Percentiles rank a stretch among this genome's conserved stretches.
Conservation (phyloP, 306 rosid genomes). For the Mimosa pudica region DNA sequence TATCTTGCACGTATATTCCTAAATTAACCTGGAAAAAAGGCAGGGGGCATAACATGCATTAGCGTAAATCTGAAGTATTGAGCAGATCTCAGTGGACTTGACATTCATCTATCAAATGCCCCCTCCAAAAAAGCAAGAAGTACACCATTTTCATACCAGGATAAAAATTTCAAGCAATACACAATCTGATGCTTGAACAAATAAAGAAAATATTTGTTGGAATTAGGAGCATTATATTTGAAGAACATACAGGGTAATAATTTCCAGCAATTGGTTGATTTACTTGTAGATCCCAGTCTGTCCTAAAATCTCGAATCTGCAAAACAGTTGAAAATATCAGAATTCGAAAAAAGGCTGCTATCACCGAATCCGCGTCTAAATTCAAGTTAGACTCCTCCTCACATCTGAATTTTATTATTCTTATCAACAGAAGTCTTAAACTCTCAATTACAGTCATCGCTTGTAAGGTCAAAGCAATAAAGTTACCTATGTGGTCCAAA, state of each 20-base stretch:
- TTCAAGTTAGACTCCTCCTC: constrained; percentile 17
- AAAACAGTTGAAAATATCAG: constrained; percentile 32
- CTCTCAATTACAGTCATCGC: constrained; percentile 2
- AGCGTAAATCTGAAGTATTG: constrained; percentile 21
- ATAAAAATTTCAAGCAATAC: constrained; percentile 9
- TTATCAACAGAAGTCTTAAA: constrained; percentile 24
- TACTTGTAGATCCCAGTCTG: constrained; percentile 84
- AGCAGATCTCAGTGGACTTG: constrained; percentile 15
- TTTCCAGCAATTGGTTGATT: constrained; percentile 91
- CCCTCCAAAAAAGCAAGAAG: constrained; percentile 12
- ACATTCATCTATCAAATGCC: constrained; percentile 22
- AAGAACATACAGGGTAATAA: constrained; percentile 77
- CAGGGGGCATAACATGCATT: constrained; percentile 18
- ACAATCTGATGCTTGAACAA: constrained; percentile 20
- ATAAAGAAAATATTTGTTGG: not conserved
- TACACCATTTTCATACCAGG: constrained; percentile 24
- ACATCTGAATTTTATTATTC: constrained; percentile 10
- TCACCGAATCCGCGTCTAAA: not conserved
- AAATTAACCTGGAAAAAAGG: constrained; percentile 63
- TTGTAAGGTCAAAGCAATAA: constrained; percentile 4
- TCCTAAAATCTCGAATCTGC: constrained; percentile 77
- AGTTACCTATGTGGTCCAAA: constrained; percentile 18
- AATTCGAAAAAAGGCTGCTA: not conserved
- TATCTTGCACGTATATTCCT: constrained; percentile 71
- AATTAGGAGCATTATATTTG: constrained; percentile 24